phyloP scores from a whole-genome alignment of 768 basidiomycete species.

The Grammothele lineata region DNA sequence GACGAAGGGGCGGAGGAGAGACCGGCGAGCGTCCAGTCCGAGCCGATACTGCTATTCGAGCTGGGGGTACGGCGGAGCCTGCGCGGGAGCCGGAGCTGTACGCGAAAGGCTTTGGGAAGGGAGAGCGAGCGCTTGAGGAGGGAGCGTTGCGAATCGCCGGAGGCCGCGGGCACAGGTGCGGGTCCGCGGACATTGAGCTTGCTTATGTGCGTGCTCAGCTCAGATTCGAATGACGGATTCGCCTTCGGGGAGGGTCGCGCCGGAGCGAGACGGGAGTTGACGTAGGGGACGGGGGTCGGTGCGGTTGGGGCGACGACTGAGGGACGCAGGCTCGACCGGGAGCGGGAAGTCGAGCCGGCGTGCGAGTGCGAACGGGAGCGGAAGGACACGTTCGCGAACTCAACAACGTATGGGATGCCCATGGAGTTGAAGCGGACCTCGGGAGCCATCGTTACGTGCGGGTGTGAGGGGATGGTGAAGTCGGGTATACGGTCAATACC shows the following conservation, averaged over 20 bases:
- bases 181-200: too few relatives aligned
- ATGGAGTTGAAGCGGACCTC: conserved; percentile 29
- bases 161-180: too few relatives aligned
- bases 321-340: too few relatives aligned
- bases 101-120: too few relatives aligned
- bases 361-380: conserved; percentile 12
- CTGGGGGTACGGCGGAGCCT: too few relatives aligned
- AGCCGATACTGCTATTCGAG: background rate
- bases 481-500: conserved; percentile 16
- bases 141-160: background rate
- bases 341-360: conserved; percentile 6
- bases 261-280: too few relatives aligned
- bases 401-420: conserved; percentile 33
- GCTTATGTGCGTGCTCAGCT: too few relatives aligned
- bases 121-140: background rate
- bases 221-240: too few relatives aligned
- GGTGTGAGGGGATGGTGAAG: background rate
- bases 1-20: conserved; percentile 14
- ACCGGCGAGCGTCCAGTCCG: conserved; percentile 12
- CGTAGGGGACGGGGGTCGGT: too few relatives aligned
- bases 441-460: conserved; percentile 18
- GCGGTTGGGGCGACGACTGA: too few relatives aligned
- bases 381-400: conserved; percentile 32
- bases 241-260: too few relatives aligned
- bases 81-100: too few relatives aligned